Percentiles rank a stretch among this genome's conserved stretches.
Conservation (phyloP, 768 basidiomycete genomes). For the Rhodotorula diobovata region DNA sequence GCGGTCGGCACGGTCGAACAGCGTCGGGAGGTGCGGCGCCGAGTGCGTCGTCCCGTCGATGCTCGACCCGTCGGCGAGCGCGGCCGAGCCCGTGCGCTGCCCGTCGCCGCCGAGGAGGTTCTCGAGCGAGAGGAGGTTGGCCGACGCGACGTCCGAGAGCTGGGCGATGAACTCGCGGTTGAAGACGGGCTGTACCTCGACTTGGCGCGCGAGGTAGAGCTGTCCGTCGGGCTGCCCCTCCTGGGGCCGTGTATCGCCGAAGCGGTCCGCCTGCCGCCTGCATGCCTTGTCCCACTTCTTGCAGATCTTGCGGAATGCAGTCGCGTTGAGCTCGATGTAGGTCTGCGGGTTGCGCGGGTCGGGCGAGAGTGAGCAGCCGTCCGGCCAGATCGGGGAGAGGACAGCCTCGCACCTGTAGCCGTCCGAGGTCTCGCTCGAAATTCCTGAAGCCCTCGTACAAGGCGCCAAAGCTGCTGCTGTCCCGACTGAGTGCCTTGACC, state of each 20-base stretch:
- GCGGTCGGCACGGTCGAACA: slow-evolving; percentile 44
- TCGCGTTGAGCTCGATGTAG: slow-evolving; percentile 96
- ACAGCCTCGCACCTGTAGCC: slow-evolving; percentile 68
- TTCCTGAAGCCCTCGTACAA: slow-evolving; percentile 94
- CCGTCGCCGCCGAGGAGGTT: slow-evolving; percentile 66
- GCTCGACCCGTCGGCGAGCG: slow-evolving; percentile 39
- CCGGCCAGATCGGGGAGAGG: neutral
- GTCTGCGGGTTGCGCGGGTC: slow-evolving; percentile 52
- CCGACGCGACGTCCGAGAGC: slow-evolving; percentile 71
- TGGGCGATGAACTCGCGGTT: slow-evolving; percentile 77
- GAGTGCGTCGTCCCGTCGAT: slow-evolving; percentile 37
- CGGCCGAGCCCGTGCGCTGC: neutral
- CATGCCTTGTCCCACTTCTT: slow-evolving; percentile 90
- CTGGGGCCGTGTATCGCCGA: slow-evolving; percentile 32
- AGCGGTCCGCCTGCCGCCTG: slow-evolving; percentile 35
- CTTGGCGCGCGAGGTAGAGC: slow-evolving; percentile 88
- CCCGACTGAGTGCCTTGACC: slow-evolving; percentile 56
- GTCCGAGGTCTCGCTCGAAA: slow-evolving; percentile 87
- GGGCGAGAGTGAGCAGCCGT: too few species aligned
- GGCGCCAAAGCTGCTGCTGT: slow-evolving; percentile 51
- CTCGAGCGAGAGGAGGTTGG: slow-evolving; percentile 63
- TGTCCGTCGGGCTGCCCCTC: slow-evolving; percentile 65
- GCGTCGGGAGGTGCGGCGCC: slow-evolving; percentile 40
- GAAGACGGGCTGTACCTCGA: slow-evolving; percentile 76
- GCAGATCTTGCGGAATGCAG: slow-evolving; percentile 74